phyloP scores from a whole-genome alignment of 2,329 filamentous ascomycete genomes.

The Venturia nashicola region DNA sequence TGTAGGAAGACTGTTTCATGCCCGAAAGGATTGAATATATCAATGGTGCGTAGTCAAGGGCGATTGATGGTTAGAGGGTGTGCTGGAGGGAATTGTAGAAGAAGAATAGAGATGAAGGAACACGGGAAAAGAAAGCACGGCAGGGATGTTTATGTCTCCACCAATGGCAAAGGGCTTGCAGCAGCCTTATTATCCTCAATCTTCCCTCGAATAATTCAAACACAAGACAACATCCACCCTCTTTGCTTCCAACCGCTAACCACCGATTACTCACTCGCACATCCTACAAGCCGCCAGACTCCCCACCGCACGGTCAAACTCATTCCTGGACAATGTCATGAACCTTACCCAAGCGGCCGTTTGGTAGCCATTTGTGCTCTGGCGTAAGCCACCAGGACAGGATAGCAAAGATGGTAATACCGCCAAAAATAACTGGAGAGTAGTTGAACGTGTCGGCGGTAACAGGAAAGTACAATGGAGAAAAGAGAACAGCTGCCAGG shows the following conservation, averaged over 20 bases:
- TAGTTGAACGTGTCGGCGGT: conserved; percentile 23
- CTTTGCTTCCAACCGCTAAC: neutral
- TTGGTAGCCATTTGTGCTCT: conserved; percentile 21
- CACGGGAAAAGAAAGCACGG: too few species aligned
- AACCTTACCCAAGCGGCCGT: conserved; percentile 7
- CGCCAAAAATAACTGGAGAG: conserved; percentile 26
- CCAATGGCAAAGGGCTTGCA: neutral
- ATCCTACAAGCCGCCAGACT: neutral
- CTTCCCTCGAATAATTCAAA: neutral
- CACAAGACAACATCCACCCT: neutral
- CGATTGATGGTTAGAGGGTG: too few species aligned
- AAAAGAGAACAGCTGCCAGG: conserved; percentile 26
- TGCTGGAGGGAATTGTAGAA: neutral
- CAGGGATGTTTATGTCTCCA: neutral
- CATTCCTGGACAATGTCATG: conserved; percentile 8
- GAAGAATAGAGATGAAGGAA: neutral
- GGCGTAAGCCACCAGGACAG: conserved; percentile 24
- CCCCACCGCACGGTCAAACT: neutral
- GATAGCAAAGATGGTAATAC: conserved; percentile 25
- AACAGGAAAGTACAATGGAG: conserved; percentile 25
- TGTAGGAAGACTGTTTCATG: too few species aligned
- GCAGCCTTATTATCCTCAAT: neutral
- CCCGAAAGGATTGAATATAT: too few species aligned
- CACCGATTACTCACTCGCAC: neutral
- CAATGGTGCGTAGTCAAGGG: too few species aligned